Base-by-base conservation (phyloP, 257 asterid species). In the Rhazya stricta region DNA sequence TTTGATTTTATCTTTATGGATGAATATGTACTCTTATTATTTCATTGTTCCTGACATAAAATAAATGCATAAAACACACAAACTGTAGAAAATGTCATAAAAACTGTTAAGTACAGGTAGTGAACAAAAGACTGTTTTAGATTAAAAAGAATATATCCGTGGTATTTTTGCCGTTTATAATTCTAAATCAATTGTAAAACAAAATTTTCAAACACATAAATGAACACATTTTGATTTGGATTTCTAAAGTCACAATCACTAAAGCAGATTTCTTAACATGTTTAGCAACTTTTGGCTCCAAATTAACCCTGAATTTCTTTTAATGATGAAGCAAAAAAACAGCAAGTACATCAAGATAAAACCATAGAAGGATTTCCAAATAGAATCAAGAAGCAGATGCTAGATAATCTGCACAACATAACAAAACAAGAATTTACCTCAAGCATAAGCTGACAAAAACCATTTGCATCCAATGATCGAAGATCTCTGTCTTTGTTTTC, bases 401-500 rank as follows among this genome's bases (percentile, higher is more conserved):
- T 45, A 69, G 43, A 19, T 27, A 58, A 32, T 46, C 70, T 36
- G 45, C 70, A 21, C 5, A 36, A 37, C 19, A 27, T 36, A 27
- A 37, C 13, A 69, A 34, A 53, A 43, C 66, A 23, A 36, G 23
- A 11, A 73, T 81, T 82, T 77, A 88, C 99, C 98, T 94, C 99
- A 72, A 94, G 96, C 98, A 92, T 94, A 71, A 94, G 90, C 87
- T 90, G 98, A 83, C 91, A 94, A 83, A 87, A 94, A 79, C 99
- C 99, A 77, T 91, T 94, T 74, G 97, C 80, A 74, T 94, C 98
- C 85, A 94, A 79, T 74, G 91, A 91, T 77, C 88, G 83, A 82
- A 94, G 86, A 69, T 91, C 96, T 83, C 75, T 85, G 46, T 78
- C 62, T 74, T 79, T 82, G 84, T 89, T 84, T 86, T 94, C 99